Evolutionary conservation across 2,329 filamentous ascomycete species (phyloP), one percentile per base, ranked within the genome.

Genomic region (Aureobasidium sp.): DNA sequence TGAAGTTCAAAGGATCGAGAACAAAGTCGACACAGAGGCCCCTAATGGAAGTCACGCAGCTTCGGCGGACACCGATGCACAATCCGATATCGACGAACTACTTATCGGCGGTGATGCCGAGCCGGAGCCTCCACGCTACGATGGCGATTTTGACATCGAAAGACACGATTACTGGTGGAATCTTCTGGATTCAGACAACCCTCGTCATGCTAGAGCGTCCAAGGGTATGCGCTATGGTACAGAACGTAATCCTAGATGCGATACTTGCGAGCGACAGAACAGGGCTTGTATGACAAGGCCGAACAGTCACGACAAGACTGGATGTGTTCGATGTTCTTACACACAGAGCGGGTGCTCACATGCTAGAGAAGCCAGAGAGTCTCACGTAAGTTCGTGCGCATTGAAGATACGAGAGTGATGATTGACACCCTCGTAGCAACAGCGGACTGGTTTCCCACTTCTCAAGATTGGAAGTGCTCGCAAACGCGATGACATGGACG

Each of bases 131-230:
- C 57, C 57, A 8, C 57, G 57, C 3, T 60, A 60, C 42, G 57
- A 60, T 20, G 57, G 57, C 17, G 57, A 60, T 15, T 60, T 60
- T 34, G 57, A 60, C 36, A 60, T 60, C 29, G 57, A 60, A 27
- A 49, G 57, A 27, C 57, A 60, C 45, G 57, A 60, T n/a, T 60
- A 60, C 45, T 60, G 57, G 57, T 60, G 57, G 57, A 60, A 60
- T 15, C 57, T 60, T 29, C 45, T 60, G 8, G 57, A 60, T 36
- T 31, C 42, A 36, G 45, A 49, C 22, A 60, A 60, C 7, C 57
- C 57, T n/a, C 57, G 57, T 17, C 57, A 60, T 51, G 15, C 44
- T n/a, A 49, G 57, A 31, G 57, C 57, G 25, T 60, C 57, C 25
- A 60, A 60, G 34, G 57, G 57, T n/a, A 60, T 60, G 57, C 57